phyloP scores from a whole-genome alignment of 495 filamentous ascomycete genomes.

The Penicillium roqueforti region DNA sequence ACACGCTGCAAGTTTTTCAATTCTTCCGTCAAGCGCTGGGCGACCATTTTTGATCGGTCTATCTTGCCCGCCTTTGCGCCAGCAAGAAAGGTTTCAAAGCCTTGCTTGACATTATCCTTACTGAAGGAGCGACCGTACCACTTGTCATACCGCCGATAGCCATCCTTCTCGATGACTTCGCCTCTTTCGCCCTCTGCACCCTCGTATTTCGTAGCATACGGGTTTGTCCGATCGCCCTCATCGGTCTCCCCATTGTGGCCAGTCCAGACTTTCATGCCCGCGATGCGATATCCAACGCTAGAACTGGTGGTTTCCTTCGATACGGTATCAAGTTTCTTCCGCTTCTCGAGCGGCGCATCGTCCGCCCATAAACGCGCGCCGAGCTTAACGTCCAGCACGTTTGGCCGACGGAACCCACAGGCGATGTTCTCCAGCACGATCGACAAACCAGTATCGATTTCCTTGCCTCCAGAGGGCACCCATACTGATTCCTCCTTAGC shows the following conservation, averaged over 20 bases:
- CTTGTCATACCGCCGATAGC: slow-evolving; percentile 79
- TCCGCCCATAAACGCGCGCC: slow-evolving; percentile 84
- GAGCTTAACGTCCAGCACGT: slow-evolving; percentile 93
- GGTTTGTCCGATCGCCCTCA: slow-evolving; percentile 34
- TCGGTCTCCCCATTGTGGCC: slow-evolving; percentile 51
- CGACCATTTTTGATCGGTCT: slow-evolving; percentile 52
- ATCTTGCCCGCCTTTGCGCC: slow-evolving; percentile 53
- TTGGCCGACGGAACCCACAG: slow-evolving; percentile 74
- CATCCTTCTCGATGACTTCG: slow-evolving; percentile 43
- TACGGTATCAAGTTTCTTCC: slow-evolving; percentile 73
- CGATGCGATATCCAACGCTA: slow-evolving; percentile 79
- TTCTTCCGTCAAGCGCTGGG: slow-evolving; percentile 61
- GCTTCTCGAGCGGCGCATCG: slow-evolving; percentile 72
- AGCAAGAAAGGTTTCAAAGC: slow-evolving; percentile 72
- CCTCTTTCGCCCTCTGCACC: slow-evolving; percentile 34
- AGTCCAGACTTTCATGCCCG: slow-evolving; percentile 90
- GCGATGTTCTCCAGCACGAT: slow-evolving; percentile 88
- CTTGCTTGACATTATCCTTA: slow-evolving; percentile 64
- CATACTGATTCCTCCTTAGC: slow-evolving; percentile 32
- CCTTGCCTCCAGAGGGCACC: slow-evolving; percentile 49
- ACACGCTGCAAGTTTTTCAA: slow-evolving; percentile 59
- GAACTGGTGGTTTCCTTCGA: slow-evolving; percentile 74
- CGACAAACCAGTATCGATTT: slow-evolving; percentile 67
- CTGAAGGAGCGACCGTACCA: slow-evolving; percentile 76
- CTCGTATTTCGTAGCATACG: slow-evolving; percentile 41